phyloP scores from a whole-genome alignment of 140 eudicot genomes.

The Oenanthe javanica region DNA sequence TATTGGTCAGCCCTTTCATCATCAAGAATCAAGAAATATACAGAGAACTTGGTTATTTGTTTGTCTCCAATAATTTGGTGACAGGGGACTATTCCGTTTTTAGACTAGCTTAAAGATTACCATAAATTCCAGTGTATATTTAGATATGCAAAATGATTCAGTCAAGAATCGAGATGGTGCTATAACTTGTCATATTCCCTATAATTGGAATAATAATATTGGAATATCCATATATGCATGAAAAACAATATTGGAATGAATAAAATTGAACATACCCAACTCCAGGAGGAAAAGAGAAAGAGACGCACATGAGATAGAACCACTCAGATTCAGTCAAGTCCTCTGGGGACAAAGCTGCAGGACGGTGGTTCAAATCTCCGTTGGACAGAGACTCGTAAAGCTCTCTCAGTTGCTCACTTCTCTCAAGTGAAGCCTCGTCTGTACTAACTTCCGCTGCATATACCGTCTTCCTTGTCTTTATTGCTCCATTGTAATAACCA shows the following conservation, averaged over 20 bases:
- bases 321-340: constrained; percentile 90
- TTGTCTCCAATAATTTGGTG: neutral
- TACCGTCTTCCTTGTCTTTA: constrained; percentile 81
- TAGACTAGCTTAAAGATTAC: neutral
- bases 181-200: too few species aligned
- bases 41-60: neutral
- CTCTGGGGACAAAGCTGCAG: constrained; percentile 87
- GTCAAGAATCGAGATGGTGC: too few species aligned
- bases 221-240: neutral
- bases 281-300: constrained; percentile 79
- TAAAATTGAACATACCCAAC: constrained; percentile 42
- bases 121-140: too few species aligned
- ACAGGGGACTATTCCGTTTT: neutral
- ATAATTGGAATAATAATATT: too few species aligned
- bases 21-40: constrained; percentile 1
- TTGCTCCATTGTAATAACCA: constrained; percentile 85
- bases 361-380: constrained; percentile 67
- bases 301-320: constrained; percentile 83
- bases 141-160: too few species aligned
- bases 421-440: constrained; percentile 65
- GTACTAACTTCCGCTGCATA: constrained; percentile 56
- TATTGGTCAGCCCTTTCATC: neutral
- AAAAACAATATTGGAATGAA: neutral
- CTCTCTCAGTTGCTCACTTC: constrained; percentile 80
- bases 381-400: constrained; percentile 61